Base-by-base conservation (phyloP, 441 rosid species). In the Jatropha podagrica region DNA sequence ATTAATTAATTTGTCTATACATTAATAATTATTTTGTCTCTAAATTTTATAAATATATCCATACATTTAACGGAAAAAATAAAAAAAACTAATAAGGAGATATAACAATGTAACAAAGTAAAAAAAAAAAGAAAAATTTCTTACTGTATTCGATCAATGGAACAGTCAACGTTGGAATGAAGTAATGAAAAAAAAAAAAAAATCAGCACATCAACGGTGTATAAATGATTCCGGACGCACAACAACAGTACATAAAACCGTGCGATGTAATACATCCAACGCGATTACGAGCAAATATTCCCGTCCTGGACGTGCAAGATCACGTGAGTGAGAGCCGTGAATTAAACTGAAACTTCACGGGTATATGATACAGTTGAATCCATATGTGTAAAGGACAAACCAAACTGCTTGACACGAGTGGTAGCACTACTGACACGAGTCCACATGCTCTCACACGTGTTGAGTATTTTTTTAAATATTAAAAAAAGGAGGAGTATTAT, bases 241-340 rank as follows among this genome's bases (percentile, higher is more conserved):
- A 23, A 51, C 17, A 51, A 0, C 2, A 14, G 17, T 14, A 54
- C 58, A 17, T 54, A 54, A 15, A 54, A 4, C 48, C 48, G 48
- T 44, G 7, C 9, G 48, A 44, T 44, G 10, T 11, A 46, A 46
- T 46, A 0, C 7, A 46, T 46, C 49, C 49, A 8, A 32, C 32
- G 1, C 32, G 32, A 32, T 32, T 32, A 32, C 32, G 32, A 32
- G 32, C 32, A 32, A 32, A 32, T 32, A 32, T 32, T 32, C 1
- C 2, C 32, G 32, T 32, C 32, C 32, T 32, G 32, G 2, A 32
- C 32, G 32, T 32, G 32, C 32, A 32, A 32, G 32, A 32, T 81
- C 87, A 78, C 85, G 81, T 80, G 83, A 58, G 74, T 48, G 74
- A 72, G 83, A 49, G 60, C 27, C 69, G 11, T 18, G 37, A 49